Conservation (phyloP, 495 filamentous ascomycete genomes). For the Penicillium salamii region DNA sequence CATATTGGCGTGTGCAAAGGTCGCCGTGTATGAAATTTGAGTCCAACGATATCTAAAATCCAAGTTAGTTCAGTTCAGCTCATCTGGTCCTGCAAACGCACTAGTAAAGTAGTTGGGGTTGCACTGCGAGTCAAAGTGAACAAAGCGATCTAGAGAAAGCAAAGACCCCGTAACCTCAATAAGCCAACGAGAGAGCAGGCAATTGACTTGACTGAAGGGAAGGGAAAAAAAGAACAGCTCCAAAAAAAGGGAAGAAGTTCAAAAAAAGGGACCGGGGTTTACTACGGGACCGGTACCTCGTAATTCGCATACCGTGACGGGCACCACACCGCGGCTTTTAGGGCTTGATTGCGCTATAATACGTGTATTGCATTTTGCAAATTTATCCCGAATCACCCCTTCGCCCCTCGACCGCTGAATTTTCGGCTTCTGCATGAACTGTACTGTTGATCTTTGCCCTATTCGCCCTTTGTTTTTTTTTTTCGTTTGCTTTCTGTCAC, state of each 20-base stretch:
- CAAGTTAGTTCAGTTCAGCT: too few relatives aligned
- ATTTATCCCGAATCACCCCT: background rate
- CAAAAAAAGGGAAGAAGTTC: background rate
- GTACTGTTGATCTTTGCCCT: conserved; percentile 2
- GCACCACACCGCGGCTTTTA: background rate
- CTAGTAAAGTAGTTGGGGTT: background rate
- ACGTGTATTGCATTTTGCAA: conserved; percentile 1
- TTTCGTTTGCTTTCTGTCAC: background rate
- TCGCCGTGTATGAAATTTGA: background rate
- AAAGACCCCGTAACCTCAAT: conserved; percentile 3
- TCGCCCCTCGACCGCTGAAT: background rate
- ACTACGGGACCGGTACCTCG: conserved; percentile 3
- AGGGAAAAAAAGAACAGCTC: background rate
- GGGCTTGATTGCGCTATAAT: background rate
- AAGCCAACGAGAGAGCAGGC: conserved; percentile 9
- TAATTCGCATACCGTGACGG: conserved; percentile 8
- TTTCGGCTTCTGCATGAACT: conserved; percentile 6
- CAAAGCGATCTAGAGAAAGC: background rate
- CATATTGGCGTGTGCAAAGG: conserved; percentile 34
- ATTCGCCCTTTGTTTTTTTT: background rate
- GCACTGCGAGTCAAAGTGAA: conserved; percentile 2
- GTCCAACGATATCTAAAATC: too few relatives aligned
- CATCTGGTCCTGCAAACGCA: background rate
- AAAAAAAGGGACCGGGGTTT: conserved; percentile 1
- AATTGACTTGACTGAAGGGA: conserved; percentile 1